Evolutionary conservation across 176 grass and related monocot genomes (phyloP), one percentile per base, ranked within the genome.

Genomic region (Typha latifolia): DNA sequence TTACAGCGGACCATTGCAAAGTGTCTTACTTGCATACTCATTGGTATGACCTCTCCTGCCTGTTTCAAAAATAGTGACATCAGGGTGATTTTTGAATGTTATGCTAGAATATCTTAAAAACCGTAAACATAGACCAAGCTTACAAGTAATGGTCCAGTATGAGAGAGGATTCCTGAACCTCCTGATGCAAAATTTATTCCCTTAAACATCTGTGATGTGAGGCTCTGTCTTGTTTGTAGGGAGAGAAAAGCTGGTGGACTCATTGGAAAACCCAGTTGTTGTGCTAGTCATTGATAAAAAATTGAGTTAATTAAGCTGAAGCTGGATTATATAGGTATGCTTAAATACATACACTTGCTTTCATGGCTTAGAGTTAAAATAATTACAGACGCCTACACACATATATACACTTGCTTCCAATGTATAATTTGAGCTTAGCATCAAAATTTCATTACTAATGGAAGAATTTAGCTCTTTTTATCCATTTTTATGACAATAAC

Each of bases 191-290:
- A 63, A 29, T 63, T 63, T 29, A 63, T 29, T 29, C 61, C 62
- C 26, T 14, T 63, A 32, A 63, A 63, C 24, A 63, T 63, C 26
- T 63, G 62, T 3, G 1, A 1, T 12, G 62, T 32, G 62, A 63
- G 26, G 62, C 13, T 29, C 24, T 34, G 12, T n/a, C 21, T 20
- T 14, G 62, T 63, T 55, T 14, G n/a, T 14, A n/a, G 24, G 27
- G 62, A 63, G 62, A 63, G 62, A 63, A 29, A 63, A 63, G 62
- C 27, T 63, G 62, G 62, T 32, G 62, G 62, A 29, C 62, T 63
- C 62, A 63, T 63, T 0, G 62, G 62, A 63, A 63, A 63, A 29
- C 61, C 61, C 61, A 63, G 3, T 14, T 5, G 7, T 32, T 29
- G 10, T 24, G 61, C 61, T 63, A 23, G 26, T 26, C 59, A 62